Base-by-base conservation (phyloP, 495 filamentous ascomycete genomes). In the Neurospora sp. region DNA sequence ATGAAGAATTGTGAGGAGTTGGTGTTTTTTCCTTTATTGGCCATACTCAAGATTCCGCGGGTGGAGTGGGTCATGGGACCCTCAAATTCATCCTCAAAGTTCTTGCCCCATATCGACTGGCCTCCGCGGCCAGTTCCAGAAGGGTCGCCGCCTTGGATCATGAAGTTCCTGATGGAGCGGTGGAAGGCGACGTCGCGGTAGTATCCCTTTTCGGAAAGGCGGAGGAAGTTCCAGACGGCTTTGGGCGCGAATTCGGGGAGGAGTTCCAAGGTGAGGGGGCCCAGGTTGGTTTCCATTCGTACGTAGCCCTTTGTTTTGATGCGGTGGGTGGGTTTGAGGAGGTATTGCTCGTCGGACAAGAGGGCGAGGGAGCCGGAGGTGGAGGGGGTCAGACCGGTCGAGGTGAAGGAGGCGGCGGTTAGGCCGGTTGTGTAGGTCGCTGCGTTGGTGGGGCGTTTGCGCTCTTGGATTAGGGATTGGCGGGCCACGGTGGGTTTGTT, bases 121-220 rank as follows among this genome's bases (percentile, higher is more conserved):
- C 96, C 96, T n/a, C 95, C 95, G 44, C 92, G 86, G 10, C 96
- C 96, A 2, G 93, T 96, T 0, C 94, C 94, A 0, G 92, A 92
- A 0, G 96, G 96, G 79, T 99, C 96, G 73, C 96, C 96, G 72
- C 96, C 96, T 79, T 99, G 96, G 73, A 98, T 92, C 96, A 99
- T 99, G 81, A 99, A 99, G 74, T 92, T 93, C 37, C 88, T 88
- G 78, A 99, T 97, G 79, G 94, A 96, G 70, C 96, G 90, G 81
- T 99, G 96, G 79, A 98, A 98, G 27, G 86, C 76, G 9, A 96
- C 88, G 78, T 85, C 87, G 66, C 88, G 89, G 84, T 98, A 99
- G 83, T 97, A 97, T 1, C 95, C 96, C 73, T 89, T 91, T 78
- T 97, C 92, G 11, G 94, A 88, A 10, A 99, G 85, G 70, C 92